Evolutionary conservation across 805 yeast species (phyloP), one percentile per base, ranked within the genome.

Genomic region (Zygoascus bituminiphila): DNA sequence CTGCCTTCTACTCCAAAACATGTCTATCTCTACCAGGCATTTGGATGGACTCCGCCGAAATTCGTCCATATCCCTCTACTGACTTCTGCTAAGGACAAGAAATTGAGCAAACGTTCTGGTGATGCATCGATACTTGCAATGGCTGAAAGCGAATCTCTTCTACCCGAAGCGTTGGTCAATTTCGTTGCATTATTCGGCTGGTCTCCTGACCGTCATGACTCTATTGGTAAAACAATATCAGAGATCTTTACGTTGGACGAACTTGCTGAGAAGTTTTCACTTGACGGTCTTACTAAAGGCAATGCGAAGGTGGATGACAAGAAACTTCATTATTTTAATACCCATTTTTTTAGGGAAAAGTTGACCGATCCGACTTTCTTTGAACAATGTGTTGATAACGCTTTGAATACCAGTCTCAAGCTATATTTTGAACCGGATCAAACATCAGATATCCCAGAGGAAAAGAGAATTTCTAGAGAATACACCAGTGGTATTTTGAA

Each of bases 1-100:
- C 68, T 93, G 9, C 84, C 95, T 1, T 87, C 98, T 0, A 93
- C 98, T 0, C 96, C 97, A 1, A 91, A 89, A 58, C 98, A 93
- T 60, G 73, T 88, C 42, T 91, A 96, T 0, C 63, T 93, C 45
- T 94, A 93, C 62, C 57, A 74, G 15, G 95, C 96, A 0, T 82
- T 91, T 61, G 87, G 85, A 0, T 91, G 97, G 97, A 54, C 59
- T 0, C 78, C 84, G 0, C 98, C 99, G 0, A 59, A 72, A 17
- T 93, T 79, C 62, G 73, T 84, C n/a, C 99, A 93, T 62, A 84
- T 93, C 44, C 98, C 99, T 0, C 68, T 93, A 35, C 66, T 93
- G 48, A 88, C 96, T 0, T 78, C 87, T 2, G 61, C 78, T 4
- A 71, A 67, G 4, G 71, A 69, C 49, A 63, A 64, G 48, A 93